Base-by-base conservation (phyloP, 2,329 filamentous ascomycete species). In the Fragosphaeria purpurea region DNA sequence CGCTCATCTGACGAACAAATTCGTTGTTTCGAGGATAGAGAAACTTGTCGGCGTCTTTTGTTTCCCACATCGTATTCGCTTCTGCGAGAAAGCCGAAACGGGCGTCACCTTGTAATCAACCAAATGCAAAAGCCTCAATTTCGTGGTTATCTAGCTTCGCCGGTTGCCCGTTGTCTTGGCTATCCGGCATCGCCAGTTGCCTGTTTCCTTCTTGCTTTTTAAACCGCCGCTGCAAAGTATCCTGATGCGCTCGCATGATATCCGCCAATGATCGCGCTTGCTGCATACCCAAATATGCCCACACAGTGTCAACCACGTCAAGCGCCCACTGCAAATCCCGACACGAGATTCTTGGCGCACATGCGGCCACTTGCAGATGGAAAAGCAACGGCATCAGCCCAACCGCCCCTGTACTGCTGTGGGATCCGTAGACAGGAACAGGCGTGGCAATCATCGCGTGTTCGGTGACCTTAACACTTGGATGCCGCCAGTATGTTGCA, bases 401-500 rank as follows among this genome's bases (percentile, higher is more conserved):
- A 4, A 71, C 68, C 3, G 71, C 68, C 1, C 74, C 74, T 0
- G 71, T 67, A 5, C 73, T 73, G 63, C 47, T 69, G 61, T 3
- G 68, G 62, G 10, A 62, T 4, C 43, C 44, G 9, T 43, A 49
- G 46, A 32, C 22, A n/a, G 50, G 41, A 9, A 34, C 9, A 3
- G 40, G 67, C 38, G 64, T 63, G 47, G 65, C 66, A 35, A 70
- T 61, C 12, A 61, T 59, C 4, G 56, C 58, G 9, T 61, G 58
- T 31, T 62, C 59, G 3, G 35, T 42, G 5, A 53, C 50, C 10
- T 53, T 44, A 7, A 77, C 62, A 3, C 64, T 58, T 6, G 75
- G 75, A 48, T 78, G 74, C 30, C 72, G 70, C 71, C 74, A 78
- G 53, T 76, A 72, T 7, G 70, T 70, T 5, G 74, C 71, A 4